A percentile compares a stretch with the other conserved stretches of the same genome.
phyloP scores from a whole-genome alignment of 1,139 yeast species.

The Sugiyamaella paludigena region DNA sequence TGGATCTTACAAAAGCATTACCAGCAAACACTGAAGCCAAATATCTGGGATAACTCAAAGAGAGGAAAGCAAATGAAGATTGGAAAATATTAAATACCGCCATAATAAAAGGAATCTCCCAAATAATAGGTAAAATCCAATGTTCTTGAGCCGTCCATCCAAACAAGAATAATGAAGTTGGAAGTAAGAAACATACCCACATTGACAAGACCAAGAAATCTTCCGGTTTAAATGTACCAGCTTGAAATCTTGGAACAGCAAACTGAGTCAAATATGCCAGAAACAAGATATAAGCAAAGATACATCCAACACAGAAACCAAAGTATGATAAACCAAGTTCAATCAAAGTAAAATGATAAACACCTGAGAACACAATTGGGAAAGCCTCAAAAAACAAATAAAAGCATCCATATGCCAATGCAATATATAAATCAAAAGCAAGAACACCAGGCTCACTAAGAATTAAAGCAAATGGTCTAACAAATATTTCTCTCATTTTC shows the following conservation, averaged over 20 bases:
- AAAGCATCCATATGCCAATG: conserved; percentile 53
- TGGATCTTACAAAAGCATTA: conserved; percentile 50
- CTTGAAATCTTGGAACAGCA: conserved; percentile 15
- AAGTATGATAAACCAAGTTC: conserved; percentile 50
- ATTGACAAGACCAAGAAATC: conserved; percentile 19
- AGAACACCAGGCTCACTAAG: conserved; percentile 38
- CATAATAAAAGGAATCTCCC: conserved; percentile 75
- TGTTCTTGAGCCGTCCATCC: conserved; percentile 65
- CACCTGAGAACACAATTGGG: conserved; percentile 51
- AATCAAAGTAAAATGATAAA: conserved; percentile 49
- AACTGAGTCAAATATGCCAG: conserved; percentile 15
- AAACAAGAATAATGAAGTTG: conserved; percentile 48
- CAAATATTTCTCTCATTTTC: conserved; percentile 46
- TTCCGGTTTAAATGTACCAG: conserved; percentile 22
- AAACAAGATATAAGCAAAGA: conserved; percentile 27
- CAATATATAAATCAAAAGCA: conserved; percentile 46
- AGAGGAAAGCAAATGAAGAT: conserved; percentile 65
- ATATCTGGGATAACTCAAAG: conserved; percentile 70
- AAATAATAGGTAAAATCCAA: conserved; percentile 76
- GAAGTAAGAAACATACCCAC: conserved; percentile 53
- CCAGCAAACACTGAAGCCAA: conserved; percentile 59
- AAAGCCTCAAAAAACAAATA: conserved; percentile 62
- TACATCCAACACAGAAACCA: conserved; percentile 47
- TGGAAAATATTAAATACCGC: conserved; percentile 73
- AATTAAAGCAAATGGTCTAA: conserved; percentile 44